A percentile compares a stretch with the other conserved stretches of the same genome.
Evolutionary conservation across 352 stramenopile genomes (phyloP).

Genomic region (Phytophthora pluvialis): DNA sequence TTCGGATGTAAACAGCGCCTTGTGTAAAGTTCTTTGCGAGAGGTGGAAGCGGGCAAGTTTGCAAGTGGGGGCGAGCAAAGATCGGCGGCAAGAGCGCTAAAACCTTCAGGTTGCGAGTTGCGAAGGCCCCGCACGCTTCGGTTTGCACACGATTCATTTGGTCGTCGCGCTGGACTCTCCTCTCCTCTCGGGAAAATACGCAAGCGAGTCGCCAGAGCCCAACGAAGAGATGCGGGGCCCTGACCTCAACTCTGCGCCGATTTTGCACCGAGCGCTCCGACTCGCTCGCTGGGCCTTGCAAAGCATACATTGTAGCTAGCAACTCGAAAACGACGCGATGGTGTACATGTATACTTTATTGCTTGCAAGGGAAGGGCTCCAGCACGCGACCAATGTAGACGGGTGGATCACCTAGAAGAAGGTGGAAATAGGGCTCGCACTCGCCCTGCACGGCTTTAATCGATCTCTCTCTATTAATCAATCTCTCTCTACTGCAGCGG

Average conservation of each 20-base stretch:
- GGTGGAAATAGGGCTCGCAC: too few species aligned
- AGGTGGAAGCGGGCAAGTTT: conserved; percentile 10
- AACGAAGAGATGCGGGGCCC: conserved; percentile 1
- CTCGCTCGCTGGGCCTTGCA: not conserved
- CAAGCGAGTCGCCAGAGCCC: too few species aligned
- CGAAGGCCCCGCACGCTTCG: conserved; percentile 2
- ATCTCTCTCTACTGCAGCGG: too few species aligned
- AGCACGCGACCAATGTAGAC: not conserved
- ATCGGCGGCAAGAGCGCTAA: too few species aligned
- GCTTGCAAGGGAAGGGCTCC: conserved; percentile 10
- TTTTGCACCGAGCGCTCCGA: conserved; percentile 12
- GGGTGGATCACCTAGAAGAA: not conserved
- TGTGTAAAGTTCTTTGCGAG: not conserved
- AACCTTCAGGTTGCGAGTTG: not conserved
- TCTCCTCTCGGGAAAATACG: conserved; percentile 12
- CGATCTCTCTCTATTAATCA: too few species aligned
- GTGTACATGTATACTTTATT: not conserved
- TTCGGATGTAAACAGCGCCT: too few species aligned
- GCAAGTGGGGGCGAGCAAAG: conserved; percentile 19
- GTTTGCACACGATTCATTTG: conserved; percentile 17
- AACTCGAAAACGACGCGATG: not conserved
- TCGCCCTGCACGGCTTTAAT: too few species aligned
- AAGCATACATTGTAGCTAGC: too few species aligned
- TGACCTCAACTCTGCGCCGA: conserved; percentile 13
- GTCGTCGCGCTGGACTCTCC: conserved; percentile 9